Base-by-base conservation (phyloP, 805 yeast species). In the Vanderwaltozyma yarrowii region DNA sequence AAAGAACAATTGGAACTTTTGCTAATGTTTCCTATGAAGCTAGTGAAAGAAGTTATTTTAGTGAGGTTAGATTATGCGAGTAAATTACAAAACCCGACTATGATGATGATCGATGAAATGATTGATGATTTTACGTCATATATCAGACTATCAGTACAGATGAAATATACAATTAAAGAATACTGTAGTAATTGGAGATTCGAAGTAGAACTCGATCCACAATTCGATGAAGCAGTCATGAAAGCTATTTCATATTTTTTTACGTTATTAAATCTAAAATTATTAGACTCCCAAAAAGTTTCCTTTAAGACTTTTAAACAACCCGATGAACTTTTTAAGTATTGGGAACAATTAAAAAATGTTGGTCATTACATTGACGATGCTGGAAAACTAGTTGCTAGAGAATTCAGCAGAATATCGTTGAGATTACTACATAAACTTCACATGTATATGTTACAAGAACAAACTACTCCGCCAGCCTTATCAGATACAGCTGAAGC, bases 61-160 rank as follows among this genome's bases (percentile, higher is more conserved):
- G 73, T 83, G 30, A 71, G 96, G 46, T 65, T 89, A 32, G 65
- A 70, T 2, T 87, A 84, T 55, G 95, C 96, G 2, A 69, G 73
- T 56, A 81, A 80, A 51, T 62, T 89, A 34, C 75, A 72, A 37
- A 82, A 80, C 50, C 95, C 96, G 2, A 87, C 96, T 0, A 75
- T 88, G 77, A 82, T 86, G 87, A 84, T 86, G 79, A 84, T 92
- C 48, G 98, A 92, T 59, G 96, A 89, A 61, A 80, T 86, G 72
- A 73, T 89, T 43, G 87, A 76, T 33, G 95, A 86, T 56, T 81
- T 89, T 55, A 78, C 78, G 47, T 71, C 78, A 2, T 86, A 85
- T 54, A 73, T 89, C 40, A 71, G 74, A 34, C 65, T 87, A 25
- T 88, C 95, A 0, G 68, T 85, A 14, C 81, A 76, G 45, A 74